phyloP scores from a whole-genome alignment of 176 grass and related monocot species.

The Musa acuminata region DNA sequence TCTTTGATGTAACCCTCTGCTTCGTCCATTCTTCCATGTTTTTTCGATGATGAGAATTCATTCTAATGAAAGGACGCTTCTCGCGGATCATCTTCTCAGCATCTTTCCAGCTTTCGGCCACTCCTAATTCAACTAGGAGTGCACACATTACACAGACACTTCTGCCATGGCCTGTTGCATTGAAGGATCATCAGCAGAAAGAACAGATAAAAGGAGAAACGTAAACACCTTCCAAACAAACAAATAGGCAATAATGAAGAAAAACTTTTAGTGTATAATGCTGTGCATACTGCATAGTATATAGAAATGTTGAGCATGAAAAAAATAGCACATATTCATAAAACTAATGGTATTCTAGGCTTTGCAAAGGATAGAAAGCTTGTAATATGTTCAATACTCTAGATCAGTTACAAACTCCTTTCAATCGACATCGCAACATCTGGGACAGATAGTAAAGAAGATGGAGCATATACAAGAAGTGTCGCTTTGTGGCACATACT shows the following conservation, averaged over 20 bases:
- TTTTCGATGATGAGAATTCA: slow-evolving; percentile 81
- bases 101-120: slow-evolving; percentile 84
- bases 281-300: background rate
- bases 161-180: slow-evolving; percentile 79
- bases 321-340: background rate
- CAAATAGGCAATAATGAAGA: background rate
- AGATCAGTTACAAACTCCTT: background rate
- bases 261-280: background rate
- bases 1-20: slow-evolving; percentile 47
- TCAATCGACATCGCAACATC: too few relatives aligned
- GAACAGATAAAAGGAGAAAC: background rate
- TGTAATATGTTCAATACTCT: background rate
- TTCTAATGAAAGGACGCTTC: slow-evolving; percentile 71
- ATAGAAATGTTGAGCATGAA: background rate
- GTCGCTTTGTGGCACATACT: too few relatives aligned
- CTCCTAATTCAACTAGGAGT: slow-evolving; percentile 65
- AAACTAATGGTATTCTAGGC: background rate
- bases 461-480: background rate
- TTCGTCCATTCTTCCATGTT: slow-evolving; percentile 87
- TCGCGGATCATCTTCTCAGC: slow-evolving; percentile 71
- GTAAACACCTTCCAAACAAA: background rate
- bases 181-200: slow-evolving; percentile 8
- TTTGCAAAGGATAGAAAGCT: background rate
- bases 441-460: background rate
- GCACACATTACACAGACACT: slow-evolving; percentile 93